These are phyloP conservation scores for Fusarium begoniae DNA, from an alignment of 2,329 filamentous ascomycete genomes.

Conservation along the genomic window DNA sequence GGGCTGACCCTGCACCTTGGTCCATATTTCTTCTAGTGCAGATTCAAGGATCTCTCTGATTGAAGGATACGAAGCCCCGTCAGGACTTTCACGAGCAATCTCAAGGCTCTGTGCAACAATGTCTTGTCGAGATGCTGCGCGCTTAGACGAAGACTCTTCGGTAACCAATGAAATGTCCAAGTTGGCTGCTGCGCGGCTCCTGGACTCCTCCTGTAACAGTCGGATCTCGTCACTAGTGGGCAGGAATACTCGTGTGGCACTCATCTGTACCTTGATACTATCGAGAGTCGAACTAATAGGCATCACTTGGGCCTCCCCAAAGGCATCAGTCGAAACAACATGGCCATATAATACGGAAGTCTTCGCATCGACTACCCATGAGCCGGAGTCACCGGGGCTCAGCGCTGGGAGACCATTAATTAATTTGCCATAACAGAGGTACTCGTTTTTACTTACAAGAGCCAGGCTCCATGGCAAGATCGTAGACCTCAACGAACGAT, in stretches of 20 bases:
- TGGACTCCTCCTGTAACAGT: neutral
- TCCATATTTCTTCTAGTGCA: constrained; percentile 73
- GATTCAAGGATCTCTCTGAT: constrained; percentile 72
- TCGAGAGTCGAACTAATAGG: neutral
- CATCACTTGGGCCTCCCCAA: neutral
- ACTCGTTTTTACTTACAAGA: neutral
- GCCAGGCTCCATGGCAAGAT: neutral
- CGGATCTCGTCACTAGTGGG: neutral
- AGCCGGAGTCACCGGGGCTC: neutral
- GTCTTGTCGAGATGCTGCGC: constrained; percentile 33
- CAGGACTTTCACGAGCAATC: constrained; percentile 76
- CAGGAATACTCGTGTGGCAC: neutral
- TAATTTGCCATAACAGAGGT: rapidly evolving
- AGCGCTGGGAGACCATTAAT: neutral
- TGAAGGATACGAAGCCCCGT: constrained; percentile 69
- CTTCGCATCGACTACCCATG: neutral
- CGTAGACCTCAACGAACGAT: neutral
- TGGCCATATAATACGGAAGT: neutral
- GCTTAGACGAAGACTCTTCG: constrained; percentile 2
- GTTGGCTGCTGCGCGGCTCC: rapidly evolving
- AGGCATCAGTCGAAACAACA: neutral
- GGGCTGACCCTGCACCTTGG: constrained; percentile 70
- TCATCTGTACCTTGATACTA: neutral
- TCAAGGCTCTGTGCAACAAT: constrained; percentile 75
- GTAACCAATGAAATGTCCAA: no score